These are phyloP conservation scores for Lagenidium giganteum DNA, from an alignment of 352 stramenopile species.

Conservation along the genomic window DNA sequence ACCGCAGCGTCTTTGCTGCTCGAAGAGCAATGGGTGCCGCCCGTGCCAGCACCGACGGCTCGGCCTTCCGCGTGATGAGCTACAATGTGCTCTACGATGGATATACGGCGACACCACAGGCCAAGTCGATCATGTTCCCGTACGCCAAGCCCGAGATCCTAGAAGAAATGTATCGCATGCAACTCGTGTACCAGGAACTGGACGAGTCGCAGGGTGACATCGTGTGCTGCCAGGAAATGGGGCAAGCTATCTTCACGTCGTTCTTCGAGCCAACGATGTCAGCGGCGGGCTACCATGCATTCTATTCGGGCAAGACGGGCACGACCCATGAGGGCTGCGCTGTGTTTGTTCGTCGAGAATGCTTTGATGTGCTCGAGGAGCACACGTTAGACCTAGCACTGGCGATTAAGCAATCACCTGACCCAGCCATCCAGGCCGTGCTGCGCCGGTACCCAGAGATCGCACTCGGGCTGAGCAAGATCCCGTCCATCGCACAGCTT, in stretches of 20 bases:
- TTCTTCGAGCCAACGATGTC: conserved; percentile 61
- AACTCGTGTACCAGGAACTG: conserved; percentile 73
- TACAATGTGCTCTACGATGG: conserved; percentile 80
- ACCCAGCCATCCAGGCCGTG: conserved; percentile 26
- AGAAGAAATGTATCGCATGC: conserved; percentile 64
- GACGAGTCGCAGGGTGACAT: conserved; percentile 53
- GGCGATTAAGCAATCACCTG: conserved; percentile 27
- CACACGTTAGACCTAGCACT: conserved; percentile 31
- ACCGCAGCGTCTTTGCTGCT: conserved; percentile 44
- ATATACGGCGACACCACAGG: conserved; percentile 54
- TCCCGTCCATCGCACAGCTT: conserved; percentile 66
- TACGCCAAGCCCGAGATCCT: conserved; percentile 40
- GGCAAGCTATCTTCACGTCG: conserved; percentile 34
- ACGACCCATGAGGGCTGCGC: conserved; percentile 68
- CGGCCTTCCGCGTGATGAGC: conserved; percentile 66
- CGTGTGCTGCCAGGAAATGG: conserved; percentile 75
- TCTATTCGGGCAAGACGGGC: conserved; percentile 65
- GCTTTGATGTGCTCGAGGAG: conserved; percentile 47
- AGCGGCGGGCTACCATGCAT: conserved; percentile 36
- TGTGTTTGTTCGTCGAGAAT: conserved; percentile 30
- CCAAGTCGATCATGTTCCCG: conserved; percentile 54
- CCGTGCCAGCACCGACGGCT: conserved; percentile 10
- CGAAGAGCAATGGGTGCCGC: conserved; percentile 17
- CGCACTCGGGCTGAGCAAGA: conserved; percentile 32
- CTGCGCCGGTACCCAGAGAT: conserved; percentile 58